A percentile compares a stretch with the other conserved stretches of the same genome.
Evolutionary conservation across 305 asterid species (phyloP).

Genomic region (Stenogyne calaminthoides): DNA sequence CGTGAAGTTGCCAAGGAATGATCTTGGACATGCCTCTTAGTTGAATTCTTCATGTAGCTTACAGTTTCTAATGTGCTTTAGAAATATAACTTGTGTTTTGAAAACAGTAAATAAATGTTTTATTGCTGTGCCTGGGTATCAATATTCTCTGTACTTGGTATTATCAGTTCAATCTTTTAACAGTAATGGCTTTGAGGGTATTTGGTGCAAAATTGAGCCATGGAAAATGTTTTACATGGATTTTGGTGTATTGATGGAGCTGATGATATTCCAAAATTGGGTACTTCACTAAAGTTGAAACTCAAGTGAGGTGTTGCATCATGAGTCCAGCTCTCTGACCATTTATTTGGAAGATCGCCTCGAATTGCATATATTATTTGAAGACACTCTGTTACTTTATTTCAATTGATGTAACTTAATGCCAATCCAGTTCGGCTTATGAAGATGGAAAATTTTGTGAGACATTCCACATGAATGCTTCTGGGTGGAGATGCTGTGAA

Average conservation of each 20-base stretch:
- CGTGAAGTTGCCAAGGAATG: too few species aligned
- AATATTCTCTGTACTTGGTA: conserved; percentile 9
- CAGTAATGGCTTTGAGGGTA: conserved; percentile 13
- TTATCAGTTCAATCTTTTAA: conserved; percentile 12
- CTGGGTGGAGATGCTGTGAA: conserved; percentile 99
- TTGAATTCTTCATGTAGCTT: conserved; percentile 6
- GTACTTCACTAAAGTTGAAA: conserved; percentile 22
- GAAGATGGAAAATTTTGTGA: conserved; percentile 95
- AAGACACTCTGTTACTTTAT: conserved; percentile 6
- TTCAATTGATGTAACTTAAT: conserved; percentile 34
- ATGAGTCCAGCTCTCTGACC: conserved; percentile 15
- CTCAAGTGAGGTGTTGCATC: conserved; percentile 17
- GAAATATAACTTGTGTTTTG: conserved; percentile 1
- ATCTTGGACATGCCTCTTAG: conserved; percentile 19
- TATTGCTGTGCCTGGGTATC: conserved; percentile 11
- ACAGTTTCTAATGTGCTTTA: background rate
- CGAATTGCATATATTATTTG: conserved; percentile 14
- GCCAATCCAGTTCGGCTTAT: conserved; percentile 63
- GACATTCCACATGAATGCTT: conserved; percentile 76
- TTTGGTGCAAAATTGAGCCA: conserved; percentile 6
- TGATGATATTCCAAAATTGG: conserved; percentile 24
- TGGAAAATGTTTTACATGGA: conserved; percentile 16
- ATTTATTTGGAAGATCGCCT: conserved; percentile 28
- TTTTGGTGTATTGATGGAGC: conserved; percentile 27
- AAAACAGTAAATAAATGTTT: conserved; percentile 14